Base-by-base conservation (phyloP, 176 grass and related monocot species). In the Rhynchospora breviuscula region DNA sequence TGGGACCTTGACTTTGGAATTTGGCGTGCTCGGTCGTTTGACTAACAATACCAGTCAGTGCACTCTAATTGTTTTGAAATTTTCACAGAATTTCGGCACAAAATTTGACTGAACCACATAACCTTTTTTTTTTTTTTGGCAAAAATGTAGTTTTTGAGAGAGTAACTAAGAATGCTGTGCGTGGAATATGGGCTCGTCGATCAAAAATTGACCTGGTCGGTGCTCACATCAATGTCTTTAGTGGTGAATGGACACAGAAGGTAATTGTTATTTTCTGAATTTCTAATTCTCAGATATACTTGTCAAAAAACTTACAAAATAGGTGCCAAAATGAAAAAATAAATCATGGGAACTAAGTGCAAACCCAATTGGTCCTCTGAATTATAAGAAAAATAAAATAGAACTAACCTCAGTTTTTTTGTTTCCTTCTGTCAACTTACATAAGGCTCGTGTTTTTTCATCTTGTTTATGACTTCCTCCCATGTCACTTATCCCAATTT, bases 231-330 rank as follows among this genome's bases (percentile, higher is more conserved):
- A 98, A 98, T 93, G 89, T 98, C 60, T 98, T 98, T 78, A 93
- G 88, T 70, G 92, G 95, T 88, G 95, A 98, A 89, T 98, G 95
- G 95, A 98, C 95, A 73, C 95, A 98, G 62, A 98, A 98, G 92
- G 95, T 91, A 89, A 78, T 73, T 74, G 1, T 59, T 40, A 29
- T 79, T 21, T 62, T 81, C 57, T 44, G 25, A 21, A 19, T 19
- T 81, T n/a, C 7, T 25, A 75, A 71, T 71, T 45, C 10, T 15
- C 10, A 1, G 10, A 48, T 52, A 8, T 76, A 53, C 21, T 54
- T 54, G 22, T 17, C 47, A 26, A 26, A 76, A 31, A 46, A 76
- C 25, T 26, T 52, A 49, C 70, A 74, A 23, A 47, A 72, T 71
- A 72, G 40, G 43, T 73, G 8, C 44, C 3, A 53, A 53, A 53